Conservation (phyloP, 805 yeast genomes). For the Kluyveromyces wickerhamii region DNA sequence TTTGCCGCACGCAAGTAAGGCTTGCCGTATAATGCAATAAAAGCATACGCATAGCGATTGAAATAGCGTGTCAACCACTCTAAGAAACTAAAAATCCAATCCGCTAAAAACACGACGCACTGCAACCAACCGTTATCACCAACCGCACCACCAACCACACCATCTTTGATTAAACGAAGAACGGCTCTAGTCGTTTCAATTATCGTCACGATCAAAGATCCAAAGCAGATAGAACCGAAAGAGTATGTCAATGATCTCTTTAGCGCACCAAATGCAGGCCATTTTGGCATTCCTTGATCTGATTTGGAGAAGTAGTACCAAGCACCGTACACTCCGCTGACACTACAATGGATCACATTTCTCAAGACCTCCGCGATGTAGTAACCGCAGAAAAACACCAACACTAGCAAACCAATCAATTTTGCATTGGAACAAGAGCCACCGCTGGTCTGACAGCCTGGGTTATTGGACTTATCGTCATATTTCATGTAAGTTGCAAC, state of each 20-base stretch:
- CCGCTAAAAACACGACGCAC: conserved; percentile 44
- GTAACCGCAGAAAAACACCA: conserved; percentile 75
- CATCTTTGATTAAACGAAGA: conserved; percentile 43
- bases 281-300: conserved; percentile 69
- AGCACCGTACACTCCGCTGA: conserved; percentile 79
- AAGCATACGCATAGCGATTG: conserved; percentile 85
- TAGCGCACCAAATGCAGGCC: conserved; percentile 77
- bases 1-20: conserved; percentile 67
- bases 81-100: conserved; percentile 52
- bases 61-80: conserved; percentile 81
- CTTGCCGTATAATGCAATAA: conserved; percentile 80
- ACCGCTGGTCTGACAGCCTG: conserved; percentile 43
- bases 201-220: conserved; percentile 64
- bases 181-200: conserved; percentile 59
- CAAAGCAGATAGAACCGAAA: conserved; percentile 85
- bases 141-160: conserved; percentile 33
- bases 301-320: conserved; percentile 81
- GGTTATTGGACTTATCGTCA: conserved; percentile 46
- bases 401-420: conserved; percentile 62
- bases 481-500: conserved; percentile 74
- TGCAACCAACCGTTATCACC: conserved; percentile 48
- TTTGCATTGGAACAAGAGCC: conserved; percentile 52
- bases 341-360: conserved; percentile 71
- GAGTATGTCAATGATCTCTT: conserved; percentile 76
- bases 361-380: conserved; percentile 75